Evolutionary conservation across 176 grass and related monocot genomes (phyloP).

Genomic region (Alloteropsis semialata): DNA sequence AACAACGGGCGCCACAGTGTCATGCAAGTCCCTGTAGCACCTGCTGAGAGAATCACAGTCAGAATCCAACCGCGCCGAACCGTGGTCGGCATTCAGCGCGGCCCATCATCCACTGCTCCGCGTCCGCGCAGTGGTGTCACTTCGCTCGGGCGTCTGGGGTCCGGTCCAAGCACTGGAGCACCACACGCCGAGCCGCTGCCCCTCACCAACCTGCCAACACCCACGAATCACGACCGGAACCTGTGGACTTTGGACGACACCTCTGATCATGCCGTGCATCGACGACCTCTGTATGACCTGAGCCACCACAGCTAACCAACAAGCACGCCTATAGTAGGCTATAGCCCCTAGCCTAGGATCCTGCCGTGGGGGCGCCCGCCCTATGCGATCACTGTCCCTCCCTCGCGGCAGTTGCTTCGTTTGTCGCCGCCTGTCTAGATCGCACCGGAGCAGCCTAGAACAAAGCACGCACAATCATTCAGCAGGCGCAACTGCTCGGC

Average conservation of each 20-base stretch:
- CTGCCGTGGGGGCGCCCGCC: background rate
- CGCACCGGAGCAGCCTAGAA: background rate
- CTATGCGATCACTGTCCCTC: background rate
- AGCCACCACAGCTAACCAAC: background rate
- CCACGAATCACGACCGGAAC: background rate
- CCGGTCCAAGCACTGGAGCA: background rate
- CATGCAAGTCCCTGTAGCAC: background rate
- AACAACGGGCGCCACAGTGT: background rate
- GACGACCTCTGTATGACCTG: background rate
- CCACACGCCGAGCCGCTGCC: background rate
- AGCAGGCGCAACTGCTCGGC: background rate
- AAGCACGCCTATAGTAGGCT: background rate
- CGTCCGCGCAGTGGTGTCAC: background rate
- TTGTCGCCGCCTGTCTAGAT: background rate
- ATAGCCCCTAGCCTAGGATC: conserved; percentile 15
- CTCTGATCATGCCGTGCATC: background rate
- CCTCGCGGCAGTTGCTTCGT: background rate
- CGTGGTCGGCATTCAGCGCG: background rate
- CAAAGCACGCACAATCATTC: background rate
- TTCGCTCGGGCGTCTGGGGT: background rate
- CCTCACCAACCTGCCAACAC: conserved; percentile 1
- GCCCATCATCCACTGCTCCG: background rate
- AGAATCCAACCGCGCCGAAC: background rate
- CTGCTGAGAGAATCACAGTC: background rate
- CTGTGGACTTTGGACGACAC: conserved; percentile 1